phyloP scores from a whole-genome alignment of 176 grass and related monocot genomes.

The Aechmea fasciata region DNA sequence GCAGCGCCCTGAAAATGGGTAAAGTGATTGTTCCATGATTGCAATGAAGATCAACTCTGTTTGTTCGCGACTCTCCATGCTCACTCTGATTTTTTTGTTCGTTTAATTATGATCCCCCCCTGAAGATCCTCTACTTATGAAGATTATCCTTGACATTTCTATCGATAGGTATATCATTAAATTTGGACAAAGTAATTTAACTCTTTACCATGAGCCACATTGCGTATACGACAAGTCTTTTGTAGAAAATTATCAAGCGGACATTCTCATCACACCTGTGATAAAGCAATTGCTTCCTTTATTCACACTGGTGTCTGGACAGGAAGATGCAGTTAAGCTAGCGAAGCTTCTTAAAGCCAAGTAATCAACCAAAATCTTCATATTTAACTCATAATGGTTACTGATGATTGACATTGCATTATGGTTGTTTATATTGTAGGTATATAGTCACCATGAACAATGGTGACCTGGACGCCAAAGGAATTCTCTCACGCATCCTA shows the following conservation, averaged over 20 bases:
- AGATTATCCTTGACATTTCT: background rate
- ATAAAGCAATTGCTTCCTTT: slow-evolving; percentile 67
- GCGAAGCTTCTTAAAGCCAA: slow-evolving; percentile 48
- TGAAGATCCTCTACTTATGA: background rate
- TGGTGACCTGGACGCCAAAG: slow-evolving; percentile 55
- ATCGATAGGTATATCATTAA: slow-evolving; percentile 38
- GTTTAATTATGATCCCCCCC: background rate
- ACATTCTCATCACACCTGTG: slow-evolving; percentile 77
- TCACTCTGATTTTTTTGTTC: background rate
- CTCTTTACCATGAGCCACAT: slow-evolving; percentile 83
- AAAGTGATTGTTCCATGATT: background rate
- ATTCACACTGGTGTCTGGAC: slow-evolving; percentile 85
- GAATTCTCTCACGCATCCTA: slow-evolving; percentile 44
- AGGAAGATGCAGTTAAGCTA: slow-evolving; percentile 81
- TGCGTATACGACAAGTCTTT: slow-evolving; percentile 56
- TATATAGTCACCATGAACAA: slow-evolving; percentile 89
- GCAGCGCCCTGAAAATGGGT: slow-evolving; percentile 93
- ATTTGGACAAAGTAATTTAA: slow-evolving; percentile 18
- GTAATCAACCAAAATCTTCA: slow-evolving; percentile 12
- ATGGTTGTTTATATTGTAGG: slow-evolving; percentile 12
- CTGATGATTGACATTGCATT: slow-evolving; percentile 5
- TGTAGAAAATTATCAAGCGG: slow-evolving; percentile 40
- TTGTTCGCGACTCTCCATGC: background rate
- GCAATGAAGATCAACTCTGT: background rate
- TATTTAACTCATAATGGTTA: background rate